Evolutionary conservation across 2,329 filamentous ascomycete species (phyloP), one percentile per base, ranked within the genome.

Genomic region (Didymella exigua): DNA sequence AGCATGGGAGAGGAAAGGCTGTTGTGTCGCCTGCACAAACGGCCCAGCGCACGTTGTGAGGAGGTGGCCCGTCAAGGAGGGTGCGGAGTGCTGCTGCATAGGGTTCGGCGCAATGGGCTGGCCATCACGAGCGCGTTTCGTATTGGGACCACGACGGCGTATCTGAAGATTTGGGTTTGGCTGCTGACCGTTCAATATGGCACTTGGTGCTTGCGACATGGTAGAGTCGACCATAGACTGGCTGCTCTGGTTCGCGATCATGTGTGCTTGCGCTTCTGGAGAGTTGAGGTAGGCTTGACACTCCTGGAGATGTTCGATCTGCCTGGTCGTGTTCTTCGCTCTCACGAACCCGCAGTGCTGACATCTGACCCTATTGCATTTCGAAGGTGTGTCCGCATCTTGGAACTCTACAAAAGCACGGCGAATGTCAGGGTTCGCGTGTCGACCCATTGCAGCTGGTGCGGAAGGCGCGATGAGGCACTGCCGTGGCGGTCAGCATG

Each of bases 1-100:
- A 5, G 88, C 88, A 42, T 84, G 80, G 10, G 78, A 79, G 46
- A 91, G 83, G 74, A 91, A 91, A 0, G 84, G 79, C 49, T 86
- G 82, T 56, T 87, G 85, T 0, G 88, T 90, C 10, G 88, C 86
- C 24, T 75, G 73, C 3, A 72, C 75, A 70, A 84, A 84, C 41
- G 77, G 75, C 4, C 73, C 65, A 2, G 76, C 68, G 66, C 80
- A 79, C 48, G 77, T 78, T 38, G 76, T 69, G 58, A 86, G 79
- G 37, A 89, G 83, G 65, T 86, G 78, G 47, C 76, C 72, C 1
- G 86, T 88, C 41, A 89, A 75, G 4, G 83, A 80, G 6, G 79
- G 78, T 11, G 72, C 65, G 26, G 68, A 63, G 24, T 60, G 65
- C 18, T 54, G 61, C 19, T 56, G 54, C 47, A 41, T 42, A 16